phyloP scores from a whole-genome alignment of 1,139 yeast genomes.

The Saccharomycopsis phalli region DNA sequence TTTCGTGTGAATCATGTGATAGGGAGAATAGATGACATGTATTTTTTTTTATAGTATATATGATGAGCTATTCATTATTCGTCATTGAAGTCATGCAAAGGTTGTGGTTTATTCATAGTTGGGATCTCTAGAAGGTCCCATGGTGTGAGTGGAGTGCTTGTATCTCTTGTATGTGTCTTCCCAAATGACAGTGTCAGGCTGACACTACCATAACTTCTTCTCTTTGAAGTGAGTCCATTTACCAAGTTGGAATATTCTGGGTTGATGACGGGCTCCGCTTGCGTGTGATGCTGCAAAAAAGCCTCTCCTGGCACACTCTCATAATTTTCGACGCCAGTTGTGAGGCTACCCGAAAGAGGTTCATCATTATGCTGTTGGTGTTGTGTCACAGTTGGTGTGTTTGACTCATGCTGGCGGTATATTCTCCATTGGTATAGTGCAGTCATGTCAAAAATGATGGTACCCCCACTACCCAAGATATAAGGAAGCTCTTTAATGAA shows the following conservation, averaged over 20 bases:
- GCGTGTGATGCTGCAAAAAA: background rate
- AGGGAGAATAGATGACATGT: too few relatives aligned
- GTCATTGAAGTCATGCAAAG: background rate
- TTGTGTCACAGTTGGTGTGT: background rate
- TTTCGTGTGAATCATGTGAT: too few relatives aligned
- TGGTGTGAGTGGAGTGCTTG: conserved; percentile 20
- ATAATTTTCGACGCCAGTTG: background rate
- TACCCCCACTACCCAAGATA: conserved; percentile 79
- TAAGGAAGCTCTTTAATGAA: conserved; percentile 69
- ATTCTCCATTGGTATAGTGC: conserved; percentile 58
- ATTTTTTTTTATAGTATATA: too few relatives aligned
- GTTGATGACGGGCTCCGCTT: too few relatives aligned
- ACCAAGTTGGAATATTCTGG: background rate
- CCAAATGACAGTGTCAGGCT: too few relatives aligned
- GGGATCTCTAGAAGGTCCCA: conserved; percentile 19
- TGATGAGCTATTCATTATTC: background rate
- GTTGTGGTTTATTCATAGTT: background rate
- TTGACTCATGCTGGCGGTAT: conserved; percentile 23
- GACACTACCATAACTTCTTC: conserved; percentile 2
- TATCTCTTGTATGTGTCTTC: too few relatives aligned
- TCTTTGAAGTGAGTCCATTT: background rate
- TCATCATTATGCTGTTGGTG: background rate
- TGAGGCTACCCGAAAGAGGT: background rate
- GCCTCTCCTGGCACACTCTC: background rate
- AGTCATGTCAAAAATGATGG: conserved; percentile 65